Base-by-base conservation (phyloP, 2,329 filamentous ascomycete species). In the Helotiales sp. region DNA sequence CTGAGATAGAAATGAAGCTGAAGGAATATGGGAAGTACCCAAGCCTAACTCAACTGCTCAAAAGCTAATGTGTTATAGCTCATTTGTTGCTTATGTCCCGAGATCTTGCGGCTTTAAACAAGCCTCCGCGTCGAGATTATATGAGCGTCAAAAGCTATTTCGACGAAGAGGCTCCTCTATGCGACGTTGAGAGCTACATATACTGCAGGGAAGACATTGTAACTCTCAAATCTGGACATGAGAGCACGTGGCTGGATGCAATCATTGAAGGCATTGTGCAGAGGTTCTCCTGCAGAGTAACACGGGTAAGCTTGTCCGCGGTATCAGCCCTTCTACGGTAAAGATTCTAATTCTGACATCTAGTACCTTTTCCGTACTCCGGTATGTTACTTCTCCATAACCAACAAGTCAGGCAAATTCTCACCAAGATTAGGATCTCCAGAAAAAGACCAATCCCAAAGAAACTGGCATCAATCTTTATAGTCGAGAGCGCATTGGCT, bases 171-270 rank as follows among this genome's bases (percentile, higher is more conserved):
- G 17, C 61, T 27, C 63, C 67, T 31, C 17, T 58, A 3, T 40
- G 55, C 13, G 48, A 57, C 1, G 67, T 71, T 7, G 59, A 65
- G 22, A 48, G 42, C 0, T 76, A 69, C 58, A 70, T 75, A 12
- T 55, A 67, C 3, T 55, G 66, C 1, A 72, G 71, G 61, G 74
- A 76, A 56, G 75, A 77, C 52, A 57, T 77, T 0, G 63, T 77
- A 10, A 72, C 71, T 0, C 61, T 77, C 0, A 66, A 74, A 3
- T 66, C 71, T 1, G 72, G 72, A 0, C 52, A 74, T 36, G 74
- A 76, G 42, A 67, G 72, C 57, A 72, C 74, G 2, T 76, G 73
- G 73, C 67, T 77, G 1, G 75, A 77, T 55, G 60, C 59, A 5
- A 36, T 54, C 0, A 64, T 77, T 6, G 73, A 75, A 51, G 60